A percentile compares a stretch with the other conserved stretches of the same genome.
These are phyloP conservation scores for Pseudogymnoascus sp. DNA, from an alignment of 2,329 filamentous ascomycete species.

Conservation along the genomic window DNA sequence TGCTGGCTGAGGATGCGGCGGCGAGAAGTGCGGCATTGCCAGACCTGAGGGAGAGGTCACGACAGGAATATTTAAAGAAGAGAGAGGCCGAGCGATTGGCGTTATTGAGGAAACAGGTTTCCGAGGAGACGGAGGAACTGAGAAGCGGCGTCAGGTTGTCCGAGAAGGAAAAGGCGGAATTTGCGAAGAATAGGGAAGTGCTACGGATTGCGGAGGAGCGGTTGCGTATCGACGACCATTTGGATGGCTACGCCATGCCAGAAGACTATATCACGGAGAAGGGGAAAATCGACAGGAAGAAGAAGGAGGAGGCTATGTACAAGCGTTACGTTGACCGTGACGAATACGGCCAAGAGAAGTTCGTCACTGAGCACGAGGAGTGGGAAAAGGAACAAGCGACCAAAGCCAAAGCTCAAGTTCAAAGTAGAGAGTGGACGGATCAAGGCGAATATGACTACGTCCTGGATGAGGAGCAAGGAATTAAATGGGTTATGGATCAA, in stretches of 20 bases:
- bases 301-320: slow-evolving; percentile 84
- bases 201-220: slow-evolving; percentile 76
- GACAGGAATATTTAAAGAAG: slow-evolving; percentile 91
- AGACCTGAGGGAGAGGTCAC: slow-evolving; percentile 72
- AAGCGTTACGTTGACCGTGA: slow-evolving; percentile 83
- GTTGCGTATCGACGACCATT: slow-evolving; percentile 79
- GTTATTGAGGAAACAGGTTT: slow-evolving; percentile 81
- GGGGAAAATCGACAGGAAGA: slow-evolving; percentile 77
- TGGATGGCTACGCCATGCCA: slow-evolving; percentile 86
- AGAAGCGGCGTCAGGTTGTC: slow-evolving; percentile 68
- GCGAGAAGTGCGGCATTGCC: slow-evolving; percentile 65
- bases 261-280: slow-evolving; percentile 94
- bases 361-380: slow-evolving; percentile 88
- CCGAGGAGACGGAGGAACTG: slow-evolving; percentile 77
- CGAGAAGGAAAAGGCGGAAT: slow-evolving; percentile 74
- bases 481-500: slow-evolving; percentile 74
- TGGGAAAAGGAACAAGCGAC: slow-evolving; percentile 88
- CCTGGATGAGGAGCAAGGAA: slow-evolving; percentile 80
- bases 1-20: slow-evolving; percentile 58
- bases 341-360: slow-evolving; percentile 79
- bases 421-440: slow-evolving; percentile 63
- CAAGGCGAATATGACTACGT: slow-evolving; percentile 87
- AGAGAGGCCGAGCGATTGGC: slow-evolving; percentile 78
- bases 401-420: slow-evolving; percentile 82
- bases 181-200: slow-evolving; percentile 79